Evolutionary conservation across 768 basidiomycete species (phyloP).

Genomic region (Lentinula boryana): DNA sequence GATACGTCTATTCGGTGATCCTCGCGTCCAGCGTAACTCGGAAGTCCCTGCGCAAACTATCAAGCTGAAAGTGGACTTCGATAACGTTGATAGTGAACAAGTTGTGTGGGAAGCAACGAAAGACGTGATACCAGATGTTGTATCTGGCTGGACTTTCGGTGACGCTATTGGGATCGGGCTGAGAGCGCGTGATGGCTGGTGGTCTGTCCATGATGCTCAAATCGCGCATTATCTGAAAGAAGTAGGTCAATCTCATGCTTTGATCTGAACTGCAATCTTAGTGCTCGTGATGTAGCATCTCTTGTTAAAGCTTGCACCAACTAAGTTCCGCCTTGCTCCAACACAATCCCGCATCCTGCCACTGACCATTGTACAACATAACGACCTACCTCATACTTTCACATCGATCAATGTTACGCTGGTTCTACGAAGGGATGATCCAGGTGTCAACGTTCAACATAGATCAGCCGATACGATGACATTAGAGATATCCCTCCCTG

Average conservation of each 20-base stretch:
- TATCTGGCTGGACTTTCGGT: conserved; percentile 74
- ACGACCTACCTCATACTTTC: conserved; percentile 24
- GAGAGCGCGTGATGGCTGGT: conserved; percentile 47
- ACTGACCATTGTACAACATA: conserved; percentile 44
- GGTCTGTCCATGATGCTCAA: conserved; percentile 36
- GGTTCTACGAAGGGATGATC: conserved; percentile 11
- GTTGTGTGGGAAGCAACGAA: conserved; percentile 43
- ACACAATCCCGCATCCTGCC: conserved; percentile 61
- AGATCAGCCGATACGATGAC: conserved; percentile 10
- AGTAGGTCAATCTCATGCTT: not conserved
- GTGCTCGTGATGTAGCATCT: conserved; percentile 19
- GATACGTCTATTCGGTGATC: conserved; percentile 85
- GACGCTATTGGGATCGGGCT: conserved; percentile 61
- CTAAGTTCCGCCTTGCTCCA: conserved; percentile 41
- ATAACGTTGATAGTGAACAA: conserved; percentile 33
- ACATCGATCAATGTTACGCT: conserved; percentile 29
- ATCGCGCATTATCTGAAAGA: not conserved
- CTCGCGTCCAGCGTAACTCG: conserved; percentile 28
- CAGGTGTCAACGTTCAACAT: not conserved
- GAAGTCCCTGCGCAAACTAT: conserved; percentile 52
- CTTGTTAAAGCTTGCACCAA: conserved; percentile 18
- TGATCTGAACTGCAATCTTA: not conserved
- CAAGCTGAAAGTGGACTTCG: conserved; percentile 36
- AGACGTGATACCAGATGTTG: conserved; percentile 60
- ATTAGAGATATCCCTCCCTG: conserved; percentile 24